These are phyloP conservation scores for Collybia mongolica DNA, from an alignment of 768 basidiomycete genomes.

Conservation along the genomic window DNA sequence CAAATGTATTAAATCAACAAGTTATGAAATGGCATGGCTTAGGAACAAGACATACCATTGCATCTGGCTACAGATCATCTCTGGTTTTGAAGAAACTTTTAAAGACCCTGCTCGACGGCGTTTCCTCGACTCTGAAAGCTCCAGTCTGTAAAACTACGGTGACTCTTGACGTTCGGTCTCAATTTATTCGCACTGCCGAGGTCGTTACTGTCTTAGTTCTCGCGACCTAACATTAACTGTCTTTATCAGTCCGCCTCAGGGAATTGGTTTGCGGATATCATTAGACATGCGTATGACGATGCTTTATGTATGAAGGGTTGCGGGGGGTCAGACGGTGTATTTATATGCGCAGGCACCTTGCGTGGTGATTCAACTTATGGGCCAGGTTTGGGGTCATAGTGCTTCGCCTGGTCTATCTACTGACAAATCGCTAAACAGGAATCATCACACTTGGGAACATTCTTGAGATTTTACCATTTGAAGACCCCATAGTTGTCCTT, in stretches of 20 bases:
- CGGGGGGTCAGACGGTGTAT: slow-evolving; percentile 74
- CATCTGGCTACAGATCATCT: slow-evolving; percentile 57
- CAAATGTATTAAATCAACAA: background rate
- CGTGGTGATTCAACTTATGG: slow-evolving; percentile 86
- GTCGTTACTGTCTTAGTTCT: slow-evolving; percentile 29
- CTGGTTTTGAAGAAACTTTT: slow-evolving; percentile 56
- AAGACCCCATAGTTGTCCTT: slow-evolving; percentile 79
- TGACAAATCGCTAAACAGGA: slow-evolving; percentile 40
- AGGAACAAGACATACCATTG: slow-evolving; percentile 70
- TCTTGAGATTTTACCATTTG: slow-evolving; percentile 86
- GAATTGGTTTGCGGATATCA: slow-evolving; percentile 86
- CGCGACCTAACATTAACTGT: background rate
- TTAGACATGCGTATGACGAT: slow-evolving; percentile 82
- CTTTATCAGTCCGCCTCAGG: slow-evolving; percentile 56
- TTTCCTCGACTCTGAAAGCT: slow-evolving; percentile 66
- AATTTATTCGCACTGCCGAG: slow-evolving; percentile 73
- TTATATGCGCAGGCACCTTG: slow-evolving; percentile 81
- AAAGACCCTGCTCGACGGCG: slow-evolving; percentile 61
- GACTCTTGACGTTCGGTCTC: slow-evolving; percentile 71
- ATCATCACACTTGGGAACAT: slow-evolving; percentile 82
- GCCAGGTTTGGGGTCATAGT: slow-evolving; percentile 48
- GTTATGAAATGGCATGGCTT: background rate
- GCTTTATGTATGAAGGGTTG: slow-evolving; percentile 53
- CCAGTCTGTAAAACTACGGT: slow-evolving; percentile 73
- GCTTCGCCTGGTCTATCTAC: background rate